These are phyloP conservation scores for Phyllosticta ampelicida DNA, from an alignment of 2,329 filamentous ascomycete genomes.

Conservation along the genomic window DNA sequence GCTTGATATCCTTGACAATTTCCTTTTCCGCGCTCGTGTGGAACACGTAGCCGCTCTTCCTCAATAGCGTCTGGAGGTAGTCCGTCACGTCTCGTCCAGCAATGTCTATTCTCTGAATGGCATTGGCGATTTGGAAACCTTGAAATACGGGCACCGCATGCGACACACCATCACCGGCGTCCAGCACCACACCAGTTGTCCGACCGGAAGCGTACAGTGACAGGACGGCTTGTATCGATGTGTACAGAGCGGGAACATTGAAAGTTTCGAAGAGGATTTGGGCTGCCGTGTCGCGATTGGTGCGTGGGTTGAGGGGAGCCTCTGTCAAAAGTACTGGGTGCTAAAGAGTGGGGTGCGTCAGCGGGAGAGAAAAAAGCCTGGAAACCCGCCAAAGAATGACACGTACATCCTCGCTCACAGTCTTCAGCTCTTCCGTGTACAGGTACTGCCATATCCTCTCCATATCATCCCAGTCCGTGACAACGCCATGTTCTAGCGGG, in stretches of 20 bases:
- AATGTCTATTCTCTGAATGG: constrained; percentile 90
- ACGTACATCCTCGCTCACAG: constrained; percentile 84
- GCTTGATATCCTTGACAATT: constrained; percentile 95
- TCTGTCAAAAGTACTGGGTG: constrained; percentile 95
- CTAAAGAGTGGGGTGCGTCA: constrained; percentile 30
- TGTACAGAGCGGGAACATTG: constrained; percentile 93
- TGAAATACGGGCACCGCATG: constrained; percentile 97
- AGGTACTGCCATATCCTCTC: constrained; percentile 99
- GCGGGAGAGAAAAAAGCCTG: not conserved
- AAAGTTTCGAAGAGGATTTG: constrained; percentile 99
- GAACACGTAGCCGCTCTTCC: constrained; percentile 89
- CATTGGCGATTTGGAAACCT: constrained; percentile 91
- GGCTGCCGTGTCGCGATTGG: constrained; percentile 90
- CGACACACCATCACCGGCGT: constrained; percentile 91
- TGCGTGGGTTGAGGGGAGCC: constrained; percentile 86
- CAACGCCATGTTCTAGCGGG: constrained; percentile 92
- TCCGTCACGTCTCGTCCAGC: constrained; percentile 94
- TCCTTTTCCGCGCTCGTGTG: constrained; percentile 99
- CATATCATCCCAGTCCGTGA: constrained; percentile 99
- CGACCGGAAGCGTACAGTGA: constrained; percentile 92
- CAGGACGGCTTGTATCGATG: constrained; percentile 91
- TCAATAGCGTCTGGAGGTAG: constrained; percentile 77
- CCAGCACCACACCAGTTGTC: constrained; percentile 90
- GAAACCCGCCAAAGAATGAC: not conserved
- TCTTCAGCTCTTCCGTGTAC: constrained; percentile 91